Base-by-base conservation (phyloP, 2,329 filamentous ascomycete species). In the Ascochyta lentis region DNA sequence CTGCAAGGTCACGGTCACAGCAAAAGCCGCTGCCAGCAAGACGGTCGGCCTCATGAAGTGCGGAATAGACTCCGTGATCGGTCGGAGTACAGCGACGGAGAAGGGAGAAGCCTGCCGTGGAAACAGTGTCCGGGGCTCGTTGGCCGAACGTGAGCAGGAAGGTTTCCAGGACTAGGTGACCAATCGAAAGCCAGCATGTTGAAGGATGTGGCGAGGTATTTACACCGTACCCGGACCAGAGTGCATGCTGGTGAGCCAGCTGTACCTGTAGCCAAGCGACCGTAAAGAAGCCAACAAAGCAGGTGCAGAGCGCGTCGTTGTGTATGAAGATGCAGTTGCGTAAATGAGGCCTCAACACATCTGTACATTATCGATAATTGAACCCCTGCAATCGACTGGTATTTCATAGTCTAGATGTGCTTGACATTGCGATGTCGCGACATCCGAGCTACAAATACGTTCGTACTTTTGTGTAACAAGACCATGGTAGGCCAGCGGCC, bases 1-100 rank as follows among this genome's bases (percentile, higher is more conserved):
- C 39, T 44, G 38, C 40, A 49, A 57, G 41, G 51, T 46, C 34
- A 59, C 35, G 49, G 58, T 59, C 51, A 55, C 58, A 58, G 57
- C 40, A 33, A 35, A 40, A 44, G 39, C 31, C 35, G 49, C 49
- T 51, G 58, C 45, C 57, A 54, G 29, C 48, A 35, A 49, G n/a
- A 51, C 29, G 35, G 44, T 49, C 34, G 40, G 42, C 51, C 40
- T 33, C 15, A 42, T 33, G 23, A 31, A 49, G 3, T 13, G 44
- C 48, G 54, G 54, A 57, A 45, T 41, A 27, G 26, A 31, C 39
- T 27, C 48, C 43, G 38, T 31, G 13, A 13, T 16, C 19, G 8
- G 7, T 52, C 43, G 39, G 42, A 45, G 34, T 23, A 47, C 15
- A 41, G 46, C 41, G 46, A 45, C 46, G 48, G 47, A 48, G 15